phyloP scores from a whole-genome alignment of 768 basidiomycete genomes.

The Auricularia sp. region DNA sequence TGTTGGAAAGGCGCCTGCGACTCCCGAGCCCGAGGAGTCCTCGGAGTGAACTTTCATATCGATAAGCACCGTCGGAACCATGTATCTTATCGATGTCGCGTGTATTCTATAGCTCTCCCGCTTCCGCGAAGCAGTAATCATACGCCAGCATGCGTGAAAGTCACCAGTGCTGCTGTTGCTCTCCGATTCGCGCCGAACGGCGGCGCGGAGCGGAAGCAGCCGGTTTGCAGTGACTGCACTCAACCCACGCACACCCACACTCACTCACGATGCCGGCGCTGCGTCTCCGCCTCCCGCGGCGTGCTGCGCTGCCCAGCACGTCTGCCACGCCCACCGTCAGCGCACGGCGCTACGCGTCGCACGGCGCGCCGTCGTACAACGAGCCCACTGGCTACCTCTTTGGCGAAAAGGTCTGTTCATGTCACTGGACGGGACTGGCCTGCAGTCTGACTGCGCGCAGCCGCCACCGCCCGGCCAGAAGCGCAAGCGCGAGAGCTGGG shows the following conservation, averaged over 20 bases:
- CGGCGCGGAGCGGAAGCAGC: not conserved
- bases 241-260: not conserved
- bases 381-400: slow-evolving; percentile 84
- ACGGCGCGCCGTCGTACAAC: slow-evolving; percentile 72
- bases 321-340: not conserved
- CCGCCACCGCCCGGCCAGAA: slow-evolving; percentile 73
- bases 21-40: not conserved
- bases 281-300: not conserved
- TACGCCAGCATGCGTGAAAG: not conserved
- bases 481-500: slow-evolving; percentile 84
- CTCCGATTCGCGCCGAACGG: not conserved
- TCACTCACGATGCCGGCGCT: not conserved
- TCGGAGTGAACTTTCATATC: too few species aligned
- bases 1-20: not conserved
- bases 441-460: slow-evolving; percentile 26
- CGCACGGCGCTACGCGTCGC: slow-evolving; percentile 7
- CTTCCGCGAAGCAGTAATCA: not conserved
- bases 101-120: not conserved
- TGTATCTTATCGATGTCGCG: not conserved
- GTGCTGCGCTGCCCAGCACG: not conserved
- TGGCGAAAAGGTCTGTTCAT: slow-evolving; percentile 68
- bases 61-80: too few species aligned
- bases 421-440: not conserved
- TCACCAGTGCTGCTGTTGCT: not conserved
- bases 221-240: not conserved